phyloP scores from a whole-genome alignment of 2,329 filamentous ascomycete genomes.

The Mycosphaerella sp. region DNA sequence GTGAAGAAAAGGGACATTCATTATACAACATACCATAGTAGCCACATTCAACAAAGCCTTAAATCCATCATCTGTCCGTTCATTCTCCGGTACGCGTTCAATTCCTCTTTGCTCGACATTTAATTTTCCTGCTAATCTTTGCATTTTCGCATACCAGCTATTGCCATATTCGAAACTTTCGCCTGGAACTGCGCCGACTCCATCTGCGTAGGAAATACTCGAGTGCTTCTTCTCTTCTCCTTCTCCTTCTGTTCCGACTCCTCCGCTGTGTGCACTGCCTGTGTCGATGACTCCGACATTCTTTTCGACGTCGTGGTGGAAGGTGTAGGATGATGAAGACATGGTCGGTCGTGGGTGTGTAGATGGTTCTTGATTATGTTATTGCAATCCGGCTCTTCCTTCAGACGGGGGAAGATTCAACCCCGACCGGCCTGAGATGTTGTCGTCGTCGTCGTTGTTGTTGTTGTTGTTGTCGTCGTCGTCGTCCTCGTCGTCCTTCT shows the following conservation, averaged over 20 bases:
- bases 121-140: constrained; percentile 57
- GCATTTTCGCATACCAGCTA: constrained; percentile 51
- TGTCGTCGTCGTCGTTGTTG: too few relatives aligned
- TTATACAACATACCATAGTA: constrained; percentile 63
- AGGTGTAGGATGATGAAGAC: background rate
- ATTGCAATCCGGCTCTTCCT: constrained; percentile 13
- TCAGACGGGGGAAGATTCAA: too few relatives aligned
- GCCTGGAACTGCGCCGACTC: constrained; percentile 46
- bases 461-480: too few relatives aligned
- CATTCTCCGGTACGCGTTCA: constrained; percentile 64
- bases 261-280: constrained; percentile 8
- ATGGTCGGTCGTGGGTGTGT: constrained; percentile 5
- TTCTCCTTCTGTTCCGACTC: constrained; percentile 2
- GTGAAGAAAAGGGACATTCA: too few relatives aligned
- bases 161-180: constrained; percentile 55
- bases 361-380: background rate
- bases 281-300: constrained; percentile 12
- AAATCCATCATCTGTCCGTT: constrained; percentile 56
- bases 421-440: too few relatives aligned
- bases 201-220: constrained; percentile 32
- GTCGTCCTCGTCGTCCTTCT: too few relatives aligned
- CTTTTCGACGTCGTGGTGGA: constrained; percentile 19
- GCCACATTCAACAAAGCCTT: constrained; percentile 55
- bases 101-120: constrained; percentile 69
- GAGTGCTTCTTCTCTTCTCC: background rate